Evolutionary conservation across 257 asterid species (phyloP).

Genomic region (Gentiana macrophylla): DNA sequence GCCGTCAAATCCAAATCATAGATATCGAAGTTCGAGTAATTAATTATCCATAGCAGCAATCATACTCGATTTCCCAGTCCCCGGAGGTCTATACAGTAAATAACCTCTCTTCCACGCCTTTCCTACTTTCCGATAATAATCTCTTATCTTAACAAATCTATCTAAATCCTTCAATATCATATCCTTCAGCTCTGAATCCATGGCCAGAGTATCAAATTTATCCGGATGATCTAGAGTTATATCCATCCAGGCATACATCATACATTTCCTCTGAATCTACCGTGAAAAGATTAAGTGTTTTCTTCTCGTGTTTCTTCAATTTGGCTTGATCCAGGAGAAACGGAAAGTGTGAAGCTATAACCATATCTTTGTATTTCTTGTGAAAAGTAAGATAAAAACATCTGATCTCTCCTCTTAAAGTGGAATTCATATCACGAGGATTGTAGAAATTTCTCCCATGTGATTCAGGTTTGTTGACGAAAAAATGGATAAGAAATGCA

Average conservation of each 20-base stretch:
- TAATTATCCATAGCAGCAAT: no score
- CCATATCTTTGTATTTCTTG: slow-evolving; percentile 11
- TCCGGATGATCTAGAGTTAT: slow-evolving; percentile 3
- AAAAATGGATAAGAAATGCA: no score
- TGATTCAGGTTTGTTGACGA: background rate
- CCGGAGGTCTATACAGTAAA: no score
- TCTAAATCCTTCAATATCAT: no score
- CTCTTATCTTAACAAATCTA: no score
- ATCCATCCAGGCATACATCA: slow-evolving; percentile 26
- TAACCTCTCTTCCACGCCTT: no score
- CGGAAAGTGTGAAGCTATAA: slow-evolving; percentile 33
- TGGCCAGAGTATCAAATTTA: slow-evolving; percentile 52
- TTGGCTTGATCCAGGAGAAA: slow-evolving; percentile 18
- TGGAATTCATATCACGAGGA: slow-evolving; percentile 28
- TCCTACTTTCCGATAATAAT: no score
- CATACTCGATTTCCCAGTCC: no score
- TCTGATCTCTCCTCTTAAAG: slow-evolving; percentile 28
- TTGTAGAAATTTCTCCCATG: slow-evolving; percentile 17
- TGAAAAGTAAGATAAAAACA: slow-evolving; percentile 47
- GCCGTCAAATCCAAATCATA: no score
- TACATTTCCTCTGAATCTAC: slow-evolving; percentile 30
- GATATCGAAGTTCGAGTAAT: no score
- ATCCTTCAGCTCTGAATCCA: slow-evolving; percentile 23
- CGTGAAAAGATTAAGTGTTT: slow-evolving; percentile 34
- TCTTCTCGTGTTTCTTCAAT: slow-evolving; percentile 26